Conservation (phyloP, 2,329 filamentous ascomycete genomes). For the Fusarium proliferatum region DNA sequence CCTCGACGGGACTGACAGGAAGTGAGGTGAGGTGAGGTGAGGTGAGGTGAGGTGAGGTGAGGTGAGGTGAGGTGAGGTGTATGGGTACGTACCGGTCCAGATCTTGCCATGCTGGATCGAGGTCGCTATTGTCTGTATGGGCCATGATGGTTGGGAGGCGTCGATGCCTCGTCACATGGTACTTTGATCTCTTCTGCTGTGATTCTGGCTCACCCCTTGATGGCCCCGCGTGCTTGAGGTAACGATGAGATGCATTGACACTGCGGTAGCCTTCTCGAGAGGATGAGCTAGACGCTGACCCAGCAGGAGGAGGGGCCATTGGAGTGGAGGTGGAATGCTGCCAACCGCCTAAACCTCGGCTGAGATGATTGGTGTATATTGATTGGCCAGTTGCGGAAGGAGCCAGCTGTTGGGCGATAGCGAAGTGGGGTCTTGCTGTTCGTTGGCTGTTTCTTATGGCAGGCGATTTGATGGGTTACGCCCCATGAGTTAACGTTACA, state of each 20-base stretch:
- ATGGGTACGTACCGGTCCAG: constrained; percentile 73
- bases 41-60: background rate
- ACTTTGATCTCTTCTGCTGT: constrained; percentile 36
- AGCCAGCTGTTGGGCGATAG: background rate
- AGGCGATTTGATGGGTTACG: constrained; percentile 14
- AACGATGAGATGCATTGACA: constrained; percentile 46
- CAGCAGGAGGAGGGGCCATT: constrained; percentile 42
- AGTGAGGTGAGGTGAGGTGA: background rate
- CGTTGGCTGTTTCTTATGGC: constrained; percentile 30
- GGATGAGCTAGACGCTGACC: constrained; percentile 41
- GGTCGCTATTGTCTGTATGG: constrained; percentile 47
- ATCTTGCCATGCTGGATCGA: constrained; percentile 78
- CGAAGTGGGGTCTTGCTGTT: constrained; percentile 20
- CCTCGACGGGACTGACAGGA: constrained; percentile 3
- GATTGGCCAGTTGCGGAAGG: constrained; percentile 32
- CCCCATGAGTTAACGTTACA: constrained; percentile 46
- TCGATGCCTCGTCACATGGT: constrained; percentile 43
- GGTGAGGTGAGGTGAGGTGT: background rate
- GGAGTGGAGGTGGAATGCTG: constrained; percentile 31
- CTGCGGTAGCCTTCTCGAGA: constrained; percentile 31
- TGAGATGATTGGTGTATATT: constrained; percentile 9
- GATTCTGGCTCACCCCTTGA: constrained; percentile 33
- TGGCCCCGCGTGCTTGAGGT: constrained; percentile 44
- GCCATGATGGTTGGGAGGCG: constrained; percentile 51
- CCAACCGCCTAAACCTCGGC: constrained; percentile 43